Percentiles rank a stretch among this genome's conserved stretches.
Evolutionary conservation across 2,329 filamentous ascomycete species (phyloP).

Genomic region (Colletotrichum eleusines): DNA sequence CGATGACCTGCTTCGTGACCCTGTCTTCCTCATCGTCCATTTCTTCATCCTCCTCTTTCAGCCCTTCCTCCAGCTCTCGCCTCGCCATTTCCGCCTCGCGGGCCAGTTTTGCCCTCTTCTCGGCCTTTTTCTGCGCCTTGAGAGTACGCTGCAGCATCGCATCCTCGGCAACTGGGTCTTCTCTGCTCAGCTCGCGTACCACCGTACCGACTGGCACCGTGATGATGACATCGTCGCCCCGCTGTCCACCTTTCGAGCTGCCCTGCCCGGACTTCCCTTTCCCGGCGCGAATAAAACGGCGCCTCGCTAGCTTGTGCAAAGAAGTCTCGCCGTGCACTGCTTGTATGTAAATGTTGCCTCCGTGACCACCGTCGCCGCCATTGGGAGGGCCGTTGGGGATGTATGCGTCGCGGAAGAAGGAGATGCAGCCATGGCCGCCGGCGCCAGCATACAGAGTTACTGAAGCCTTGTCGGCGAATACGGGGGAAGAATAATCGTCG

Average conservation of each 20-base stretch:
- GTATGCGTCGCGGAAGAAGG: conserved; percentile 92
- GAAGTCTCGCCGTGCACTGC: conserved; percentile 92
- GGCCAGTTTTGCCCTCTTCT: conserved; percentile 30
- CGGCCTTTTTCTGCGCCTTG: conserved; percentile 28
- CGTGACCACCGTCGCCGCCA: conserved; percentile 92
- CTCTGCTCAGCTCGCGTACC: conserved; percentile 82
- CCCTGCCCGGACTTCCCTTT: conserved; percentile 84
- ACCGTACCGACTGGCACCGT: conserved; percentile 94
- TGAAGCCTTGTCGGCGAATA: conserved; percentile 88
- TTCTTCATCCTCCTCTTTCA: conserved; percentile 30
- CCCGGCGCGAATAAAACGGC: conserved; percentile 79
- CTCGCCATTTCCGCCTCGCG: conserved; percentile 34
- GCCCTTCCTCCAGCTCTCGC: conserved; percentile 37
- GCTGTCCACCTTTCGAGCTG: conserved; percentile 77
- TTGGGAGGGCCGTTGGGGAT: conserved; percentile 91
- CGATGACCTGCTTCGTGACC: conserved; percentile 22
- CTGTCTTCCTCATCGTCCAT: conserved; percentile 18
- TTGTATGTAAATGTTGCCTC: conserved; percentile 94
- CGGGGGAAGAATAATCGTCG: conserved; percentile 84
- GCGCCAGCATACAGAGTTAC: conserved; percentile 82
- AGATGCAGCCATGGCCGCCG: conserved; percentile 93
- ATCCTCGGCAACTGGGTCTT: conserved; percentile 82
- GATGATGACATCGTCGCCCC: conserved; percentile 89
- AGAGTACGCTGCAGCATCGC: conserved; percentile 46
- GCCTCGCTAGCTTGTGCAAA: conserved; percentile 87